Evolutionary conservation across 257 asterid species (phyloP).

Genomic region (Penstemon newberryi): DNA sequence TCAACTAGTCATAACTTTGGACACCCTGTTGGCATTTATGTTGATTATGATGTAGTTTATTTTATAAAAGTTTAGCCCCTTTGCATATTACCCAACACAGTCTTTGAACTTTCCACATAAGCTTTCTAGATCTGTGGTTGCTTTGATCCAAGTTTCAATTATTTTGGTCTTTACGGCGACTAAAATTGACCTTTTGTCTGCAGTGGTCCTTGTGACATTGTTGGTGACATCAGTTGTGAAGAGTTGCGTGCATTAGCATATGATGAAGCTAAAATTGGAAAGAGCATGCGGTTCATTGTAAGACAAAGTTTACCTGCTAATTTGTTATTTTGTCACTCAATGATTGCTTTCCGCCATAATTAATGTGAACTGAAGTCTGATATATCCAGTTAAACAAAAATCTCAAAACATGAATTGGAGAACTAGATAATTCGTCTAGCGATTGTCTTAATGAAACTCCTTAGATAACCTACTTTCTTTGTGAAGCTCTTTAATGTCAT

Average conservation of each 20-base stretch:
- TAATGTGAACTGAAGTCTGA: conserved; percentile 5
- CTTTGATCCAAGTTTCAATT: conserved; percentile 18
- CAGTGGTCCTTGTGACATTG: conserved; percentile 92
- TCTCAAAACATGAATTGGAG: background rate
- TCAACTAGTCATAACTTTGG: background rate
- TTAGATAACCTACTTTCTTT: background rate
- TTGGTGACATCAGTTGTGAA: conserved; percentile 83
- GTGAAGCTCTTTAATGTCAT: background rate
- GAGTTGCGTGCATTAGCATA: conserved; percentile 89
- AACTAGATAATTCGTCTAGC: no score
- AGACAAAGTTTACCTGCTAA: conserved; percentile 33
- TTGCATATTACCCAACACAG: background rate
- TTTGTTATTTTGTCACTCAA: conserved; percentile 23
- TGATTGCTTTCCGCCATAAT: background rate
- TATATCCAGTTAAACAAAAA: background rate
- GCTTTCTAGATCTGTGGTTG: conserved; percentile 12
- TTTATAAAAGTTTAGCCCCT: conserved; percentile 1
- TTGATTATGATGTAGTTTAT: no score
- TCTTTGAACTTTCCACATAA: conserved; percentile 5
- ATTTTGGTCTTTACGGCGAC: conserved; percentile 6
- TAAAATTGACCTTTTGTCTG: conserved; percentile 29
- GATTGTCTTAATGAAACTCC: background rate
- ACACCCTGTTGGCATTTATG: no score
- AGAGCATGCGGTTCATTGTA: conserved; percentile 72
- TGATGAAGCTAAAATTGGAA: conserved; percentile 74